Conservation (phyloP, 331 rosid species). For the Rhamnella rubrinervis region DNA sequence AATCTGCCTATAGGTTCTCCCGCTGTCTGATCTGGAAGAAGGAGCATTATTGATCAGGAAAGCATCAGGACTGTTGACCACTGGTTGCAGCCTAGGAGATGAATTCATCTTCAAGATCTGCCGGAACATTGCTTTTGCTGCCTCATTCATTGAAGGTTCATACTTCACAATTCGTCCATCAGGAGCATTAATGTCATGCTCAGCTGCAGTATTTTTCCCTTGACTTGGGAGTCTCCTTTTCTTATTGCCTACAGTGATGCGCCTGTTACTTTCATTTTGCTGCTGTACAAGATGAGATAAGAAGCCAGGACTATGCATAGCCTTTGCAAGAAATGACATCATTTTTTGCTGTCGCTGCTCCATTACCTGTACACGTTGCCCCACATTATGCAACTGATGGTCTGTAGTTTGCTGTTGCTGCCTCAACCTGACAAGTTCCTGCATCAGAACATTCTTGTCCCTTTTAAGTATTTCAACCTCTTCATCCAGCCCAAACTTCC, state of each 20-base stretch:
- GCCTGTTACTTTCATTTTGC: conserved; percentile 49
- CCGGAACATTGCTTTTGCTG: conserved; percentile 49
- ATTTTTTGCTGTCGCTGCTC: conserved; percentile 67
- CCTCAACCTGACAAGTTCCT: conserved; percentile 73
- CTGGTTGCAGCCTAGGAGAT: conserved; percentile 45
- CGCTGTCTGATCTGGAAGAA: conserved; percentile 31
- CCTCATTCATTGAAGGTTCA: conserved; percentile 53
- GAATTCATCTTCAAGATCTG: conserved; percentile 50
- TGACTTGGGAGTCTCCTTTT: conserved; percentile 56
- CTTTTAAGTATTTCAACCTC: conserved; percentile 59
- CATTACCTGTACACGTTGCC: conserved; percentile 61
- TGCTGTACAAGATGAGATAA: conserved; percentile 58
- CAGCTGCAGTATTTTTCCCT: conserved; percentile 39
- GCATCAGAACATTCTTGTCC: conserved; percentile 74
- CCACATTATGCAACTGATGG: conserved; percentile 49
- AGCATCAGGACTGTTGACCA: conserved; percentile 45
- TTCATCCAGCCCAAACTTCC: conserved; percentile 46
- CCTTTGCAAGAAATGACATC: conserved; percentile 73
- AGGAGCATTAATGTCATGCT: conserved; percentile 26
- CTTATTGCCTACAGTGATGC: conserved; percentile 36
- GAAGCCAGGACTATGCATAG: conserved; percentile 54
- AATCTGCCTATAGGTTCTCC: conserved; percentile 40
- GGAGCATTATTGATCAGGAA: conserved; percentile 47
- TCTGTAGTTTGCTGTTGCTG: conserved; percentile 68
- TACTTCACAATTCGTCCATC: conserved; percentile 61